Conservation (phyloP, 2,329 filamentous ascomycete genomes). For the Teratosphaeria destructans region DNA sequence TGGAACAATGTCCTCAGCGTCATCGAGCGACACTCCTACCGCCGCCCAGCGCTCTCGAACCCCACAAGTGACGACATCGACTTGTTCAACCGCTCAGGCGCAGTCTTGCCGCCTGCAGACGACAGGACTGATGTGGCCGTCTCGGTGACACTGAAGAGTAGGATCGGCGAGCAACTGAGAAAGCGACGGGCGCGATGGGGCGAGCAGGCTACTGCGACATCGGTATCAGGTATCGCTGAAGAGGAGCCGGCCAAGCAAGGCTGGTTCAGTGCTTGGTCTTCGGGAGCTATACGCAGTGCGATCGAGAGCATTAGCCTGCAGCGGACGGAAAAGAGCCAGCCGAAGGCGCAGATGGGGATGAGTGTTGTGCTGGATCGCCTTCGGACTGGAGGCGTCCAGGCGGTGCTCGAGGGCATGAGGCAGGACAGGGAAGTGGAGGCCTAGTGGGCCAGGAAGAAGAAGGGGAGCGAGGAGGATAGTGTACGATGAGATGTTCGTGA, state of each 20-base stretch:
- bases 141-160: conserved; percentile 62
- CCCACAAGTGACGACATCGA: not conserved
- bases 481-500: not conserved
- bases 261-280: conserved; percentile 54
- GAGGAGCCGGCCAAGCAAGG: conserved; percentile 42
- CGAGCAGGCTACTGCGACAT: conserved; percentile 28
- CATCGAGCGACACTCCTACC: conserved; percentile 64
- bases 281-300: conserved; percentile 62
- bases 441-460: not conserved
- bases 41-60: conserved; percentile 30
- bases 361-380: conserved; percentile 65
- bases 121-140: conserved; percentile 57
- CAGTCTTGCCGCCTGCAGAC: conserved; percentile 3
- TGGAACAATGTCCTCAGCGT: conserved; percentile 73
- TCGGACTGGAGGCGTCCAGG: conserved; percentile 55
- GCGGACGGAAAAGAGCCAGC: conserved; percentile 66
- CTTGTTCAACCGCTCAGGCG: conserved; percentile 9
- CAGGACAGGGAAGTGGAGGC: conserved; percentile 37
- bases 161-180: conserved; percentile 58
- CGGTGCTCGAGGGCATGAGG: conserved; percentile 61
- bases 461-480: not conserved
- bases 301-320: conserved; percentile 71
- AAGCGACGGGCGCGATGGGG: conserved; percentile 38
- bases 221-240: conserved; percentile 29
- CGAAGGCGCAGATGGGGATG: conserved; percentile 77